Percentiles rank a stretch among this genome's conserved stretches.
Evolutionary conservation across 495 filamentous ascomycete genomes (phyloP).

Genomic region (Neurospora sp.): DNA sequence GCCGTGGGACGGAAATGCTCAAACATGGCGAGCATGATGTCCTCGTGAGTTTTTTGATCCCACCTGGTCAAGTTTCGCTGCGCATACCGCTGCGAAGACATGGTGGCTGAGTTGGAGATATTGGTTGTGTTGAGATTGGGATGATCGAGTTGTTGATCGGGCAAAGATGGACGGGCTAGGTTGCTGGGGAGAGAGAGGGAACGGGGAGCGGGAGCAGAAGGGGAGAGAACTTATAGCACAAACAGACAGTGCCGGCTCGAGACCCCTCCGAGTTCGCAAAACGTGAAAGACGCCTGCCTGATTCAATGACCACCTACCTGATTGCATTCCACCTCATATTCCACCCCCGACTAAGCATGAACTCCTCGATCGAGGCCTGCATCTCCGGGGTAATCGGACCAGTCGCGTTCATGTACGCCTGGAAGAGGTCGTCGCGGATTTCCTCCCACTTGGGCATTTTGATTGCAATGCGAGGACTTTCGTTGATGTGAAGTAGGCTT

Average conservation of each 20-base stretch:
- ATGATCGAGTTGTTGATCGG: background rate
- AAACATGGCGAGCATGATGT: conserved; percentile 16
- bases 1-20: conserved; percentile 10
- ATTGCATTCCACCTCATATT: conserved; percentile 29
- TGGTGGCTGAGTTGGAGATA: background rate
- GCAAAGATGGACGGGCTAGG: background rate
- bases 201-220: background rate
- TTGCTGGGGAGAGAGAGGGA: background rate
- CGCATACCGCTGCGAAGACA: conserved; percentile 3
- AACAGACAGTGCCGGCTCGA: background rate
- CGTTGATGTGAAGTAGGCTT: background rate
- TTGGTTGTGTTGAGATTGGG: background rate
- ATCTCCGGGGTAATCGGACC: conserved; percentile 18
- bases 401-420: conserved; percentile 10
- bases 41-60: conserved; percentile 13
- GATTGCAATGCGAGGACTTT: background rate
- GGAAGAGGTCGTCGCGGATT: conserved; percentile 22
- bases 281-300: background rate
- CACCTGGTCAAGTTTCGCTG: conserved; percentile 9
- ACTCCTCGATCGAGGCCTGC: conserved; percentile 14
- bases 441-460: conserved; percentile 20
- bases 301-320: conserved; percentile 15
- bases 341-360: too few species aligned
- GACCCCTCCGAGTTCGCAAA: background rate
- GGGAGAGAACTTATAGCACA: background rate